Evolutionary conservation across 1,139 yeast species (phyloP).

Genomic region (Pichia sp.): DNA sequence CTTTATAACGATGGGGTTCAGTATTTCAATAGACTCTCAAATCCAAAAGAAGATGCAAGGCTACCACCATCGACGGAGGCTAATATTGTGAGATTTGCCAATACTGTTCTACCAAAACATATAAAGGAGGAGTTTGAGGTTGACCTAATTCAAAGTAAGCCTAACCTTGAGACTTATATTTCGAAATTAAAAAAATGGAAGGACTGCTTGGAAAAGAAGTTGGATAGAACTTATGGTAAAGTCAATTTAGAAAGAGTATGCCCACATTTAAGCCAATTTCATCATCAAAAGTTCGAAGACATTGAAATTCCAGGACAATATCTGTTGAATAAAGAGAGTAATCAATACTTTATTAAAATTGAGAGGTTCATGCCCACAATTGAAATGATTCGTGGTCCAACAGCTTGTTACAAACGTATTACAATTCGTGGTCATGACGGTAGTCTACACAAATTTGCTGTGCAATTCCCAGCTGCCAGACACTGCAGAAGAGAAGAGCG

Average conservation of each 20-base stretch:
- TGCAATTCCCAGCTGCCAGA: conserved; percentile 96
- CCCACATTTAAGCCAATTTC: conserved; percentile 95
- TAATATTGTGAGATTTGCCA: conserved; percentile 85
- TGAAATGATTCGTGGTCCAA: conserved; percentile 85
- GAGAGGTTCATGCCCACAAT: conserved; percentile 89
- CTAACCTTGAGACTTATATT: conserved; percentile 84
- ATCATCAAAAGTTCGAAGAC: conserved; percentile 96
- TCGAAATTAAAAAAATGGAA: conserved; percentile 86
- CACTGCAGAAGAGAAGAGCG: conserved; percentile 96
- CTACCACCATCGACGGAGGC: conserved; percentile 91
- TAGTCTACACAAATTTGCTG: conserved; percentile 84
- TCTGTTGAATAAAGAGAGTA: conserved; percentile 69
- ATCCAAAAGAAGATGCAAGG: conserved; percentile 83
- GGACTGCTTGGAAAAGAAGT: conserved; percentile 83
- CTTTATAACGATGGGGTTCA: conserved; percentile 91
- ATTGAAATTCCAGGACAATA: conserved; percentile 98
- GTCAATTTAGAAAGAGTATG: conserved; percentile 85
- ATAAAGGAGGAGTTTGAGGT: conserved; percentile 87
- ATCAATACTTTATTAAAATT: conserved; percentile 84
- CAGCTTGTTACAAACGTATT: conserved; percentile 86
- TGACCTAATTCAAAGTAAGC: conserved; percentile 84
- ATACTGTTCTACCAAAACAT: conserved; percentile 85
- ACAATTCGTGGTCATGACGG: conserved; percentile 95
- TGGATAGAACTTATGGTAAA: conserved; percentile 76
- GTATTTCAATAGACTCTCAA: conserved; percentile 74